A percentile compares a stretch with the other conserved stretches of the same genome.
Conservation (phyloP, 148 eudicot genomes). For the Heliosperma pusillum region DNA sequence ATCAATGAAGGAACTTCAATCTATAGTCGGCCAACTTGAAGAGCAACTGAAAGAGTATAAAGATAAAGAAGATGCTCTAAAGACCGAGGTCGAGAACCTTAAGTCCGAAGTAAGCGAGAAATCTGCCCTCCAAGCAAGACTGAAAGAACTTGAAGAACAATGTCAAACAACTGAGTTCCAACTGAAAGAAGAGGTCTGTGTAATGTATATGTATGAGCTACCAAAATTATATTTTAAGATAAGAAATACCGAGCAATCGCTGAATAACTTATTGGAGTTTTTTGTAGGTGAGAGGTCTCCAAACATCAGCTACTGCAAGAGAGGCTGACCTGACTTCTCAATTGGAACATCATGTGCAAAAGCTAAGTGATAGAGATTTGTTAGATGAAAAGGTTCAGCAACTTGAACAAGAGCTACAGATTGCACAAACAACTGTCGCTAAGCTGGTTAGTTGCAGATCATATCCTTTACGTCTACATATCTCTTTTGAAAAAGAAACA, state of each 20-base stretch:
- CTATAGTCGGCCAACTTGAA: slow-evolving; percentile 43
- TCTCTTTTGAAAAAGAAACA: neutral
- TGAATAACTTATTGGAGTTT: neutral
- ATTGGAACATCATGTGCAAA: slow-evolving; percentile 32
- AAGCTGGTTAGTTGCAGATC: slow-evolving; percentile 40
- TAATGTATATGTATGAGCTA: neutral
- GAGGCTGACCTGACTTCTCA: slow-evolving; percentile 37
- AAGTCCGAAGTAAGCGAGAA: slow-evolving; percentile 44
- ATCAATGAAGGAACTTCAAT: slow-evolving; percentile 49
- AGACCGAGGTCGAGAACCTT: slow-evolving; percentile 43
- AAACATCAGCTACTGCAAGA: slow-evolving; percentile 33
- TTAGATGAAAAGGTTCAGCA: slow-evolving; percentile 30
- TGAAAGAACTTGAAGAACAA: slow-evolving; percentile 61
- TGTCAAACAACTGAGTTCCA: slow-evolving; percentile 42
- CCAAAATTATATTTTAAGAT: neutral
- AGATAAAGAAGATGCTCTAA: slow-evolving; percentile 37
- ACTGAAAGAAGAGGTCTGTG: slow-evolving; percentile 48
- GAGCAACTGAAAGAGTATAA: slow-evolving; percentile 47
- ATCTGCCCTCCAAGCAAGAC: slow-evolving; percentile 32
- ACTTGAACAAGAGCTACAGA: slow-evolving; percentile 41
- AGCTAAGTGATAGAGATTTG: slow-evolving; percentile 29
- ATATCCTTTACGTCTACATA: neutral
- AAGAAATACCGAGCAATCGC: neutral
- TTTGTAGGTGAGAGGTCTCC: slow-evolving; percentile 32
- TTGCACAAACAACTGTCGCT: slow-evolving; percentile 28